phyloP scores from a whole-genome alignment of 306 rosid genomes.

The Amphicarpaea edgeworthii region DNA sequence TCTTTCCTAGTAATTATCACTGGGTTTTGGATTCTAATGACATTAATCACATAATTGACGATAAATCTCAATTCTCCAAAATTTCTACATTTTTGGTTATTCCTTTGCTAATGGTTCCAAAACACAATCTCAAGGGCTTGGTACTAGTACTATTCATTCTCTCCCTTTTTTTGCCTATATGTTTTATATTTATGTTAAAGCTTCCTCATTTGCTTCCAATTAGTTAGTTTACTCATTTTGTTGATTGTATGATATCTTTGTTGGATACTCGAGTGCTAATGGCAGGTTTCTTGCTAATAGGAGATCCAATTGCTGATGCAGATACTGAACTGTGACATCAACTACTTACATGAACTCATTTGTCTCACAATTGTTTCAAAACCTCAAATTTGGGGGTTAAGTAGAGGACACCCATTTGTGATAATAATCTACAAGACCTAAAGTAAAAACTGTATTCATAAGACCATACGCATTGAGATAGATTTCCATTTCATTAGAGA shows the following conservation, averaged over 20 bases:
- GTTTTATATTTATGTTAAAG: not conserved
- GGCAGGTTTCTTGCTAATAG: not conserved
- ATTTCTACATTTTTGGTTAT: not conserved
- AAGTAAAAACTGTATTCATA: not conserved
- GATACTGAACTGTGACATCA: not conserved
- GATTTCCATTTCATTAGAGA: not conserved
- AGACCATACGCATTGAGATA: not conserved
- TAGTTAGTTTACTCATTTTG: not conserved
- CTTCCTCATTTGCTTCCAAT: not conserved
- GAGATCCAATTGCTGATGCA: not conserved
- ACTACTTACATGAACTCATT: not conserved
- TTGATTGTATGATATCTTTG: not conserved
- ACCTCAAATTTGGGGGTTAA: slow-evolving; percentile 20
- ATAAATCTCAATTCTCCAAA: not conserved
- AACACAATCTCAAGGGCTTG: not conserved
- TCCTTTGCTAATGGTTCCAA: not conserved
- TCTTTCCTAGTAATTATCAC: not conserved
- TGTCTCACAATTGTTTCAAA: not conserved
- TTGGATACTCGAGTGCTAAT: not conserved
- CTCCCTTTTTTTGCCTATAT: not conserved
- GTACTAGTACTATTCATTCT: not conserved
- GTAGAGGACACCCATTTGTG: not conserved
- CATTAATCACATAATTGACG: not conserved
- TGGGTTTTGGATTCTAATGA: not conserved
- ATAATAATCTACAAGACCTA: not conserved